Evolutionary conservation across 75 land plant species (phyloP).

Genomic region (Pinus taeda): DNA sequence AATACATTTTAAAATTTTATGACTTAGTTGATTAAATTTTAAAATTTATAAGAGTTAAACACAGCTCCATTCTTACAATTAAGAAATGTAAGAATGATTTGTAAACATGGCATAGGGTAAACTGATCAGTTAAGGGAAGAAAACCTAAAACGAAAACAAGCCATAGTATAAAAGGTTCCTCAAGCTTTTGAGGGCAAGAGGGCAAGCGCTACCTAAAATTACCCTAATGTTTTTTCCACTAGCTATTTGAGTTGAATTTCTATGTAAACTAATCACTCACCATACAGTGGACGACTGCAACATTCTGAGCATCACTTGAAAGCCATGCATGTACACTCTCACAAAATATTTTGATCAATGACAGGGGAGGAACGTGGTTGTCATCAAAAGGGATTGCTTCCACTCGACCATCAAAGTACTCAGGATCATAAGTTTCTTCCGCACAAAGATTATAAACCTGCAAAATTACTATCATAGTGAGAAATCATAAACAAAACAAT

Average conservation of each 20-base stretch:
- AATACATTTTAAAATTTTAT: not conserved
- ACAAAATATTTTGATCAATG: constrained; percentile 61
- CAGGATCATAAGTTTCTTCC: constrained; percentile 61
- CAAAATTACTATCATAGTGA: not conserved
- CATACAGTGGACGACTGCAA: constrained; percentile 76
- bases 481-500: not conserved
- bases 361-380: constrained; percentile 62
- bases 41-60: not conserved
- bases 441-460: constrained; percentile 72
- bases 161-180: not conserved
- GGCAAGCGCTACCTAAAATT: not conserved
- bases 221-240: not conserved
- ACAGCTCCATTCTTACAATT: too few relatives aligned
- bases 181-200: not conserved
- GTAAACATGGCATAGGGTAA: too few relatives aligned
- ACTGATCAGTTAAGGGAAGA: not conserved
- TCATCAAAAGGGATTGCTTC: constrained; percentile 72
- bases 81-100: not conserved
- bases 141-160: not conserved
- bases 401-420: constrained; percentile 63
- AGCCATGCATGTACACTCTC: constrained; percentile 72
- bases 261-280: constrained; percentile 25
- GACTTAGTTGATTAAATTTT: not conserved
- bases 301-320: constrained; percentile 44
- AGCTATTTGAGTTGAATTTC: not conserved